Base-by-base conservation (phyloP, 257 asterid genomes). In the Rhazya stricta region DNA sequence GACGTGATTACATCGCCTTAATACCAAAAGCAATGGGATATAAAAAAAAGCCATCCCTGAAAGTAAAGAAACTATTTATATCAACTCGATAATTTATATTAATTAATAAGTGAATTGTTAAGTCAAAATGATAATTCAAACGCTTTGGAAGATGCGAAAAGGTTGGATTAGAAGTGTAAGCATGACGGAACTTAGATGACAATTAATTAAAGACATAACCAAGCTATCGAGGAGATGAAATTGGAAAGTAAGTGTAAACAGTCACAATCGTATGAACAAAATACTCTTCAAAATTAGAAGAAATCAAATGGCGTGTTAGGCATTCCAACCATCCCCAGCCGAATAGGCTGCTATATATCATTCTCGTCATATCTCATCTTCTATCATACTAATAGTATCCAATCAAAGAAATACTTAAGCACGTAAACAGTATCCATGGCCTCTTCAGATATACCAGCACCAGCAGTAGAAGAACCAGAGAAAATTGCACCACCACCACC, bases 301-400 rank as follows among this genome's bases (percentile, higher is more conserved):
- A 45, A 39, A 77, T 71, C 34, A 71, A 70, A 71, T 78, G 73
- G 74, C 81, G 81, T 78, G 81, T 73, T 7, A 63, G 81, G n/a
- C 74, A 72, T 41, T 63, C 81, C 74, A 41, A 78, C 42, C 66
- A 25, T 0, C 21, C 39, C 4, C 36, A 15, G 11, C 10, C 57
- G 8, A 18, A 16, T 42, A 41, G 77, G 62, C 21, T 16, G 46
- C 50, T 65, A 48, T 65, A 66, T 75, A 48, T 48, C 8, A n/a
- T n/a, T n/a, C 50, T 65, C 23, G 60, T 51, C 1, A 19, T 41
- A 32, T 21, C 16, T 32, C 25, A 29, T 29, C 51, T 21, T 5
- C 11, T 11, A n/a, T 23, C 67, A 0, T 9, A 37, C 34, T 12
- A 1, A 3, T 7, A 50, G 16, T 3, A 50, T 9, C 42, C 48